A percentile compares a stretch with the other conserved stretches of the same genome.
Conservation (phyloP, 768 basidiomycete species). For the Suillus brevipes region DNA sequence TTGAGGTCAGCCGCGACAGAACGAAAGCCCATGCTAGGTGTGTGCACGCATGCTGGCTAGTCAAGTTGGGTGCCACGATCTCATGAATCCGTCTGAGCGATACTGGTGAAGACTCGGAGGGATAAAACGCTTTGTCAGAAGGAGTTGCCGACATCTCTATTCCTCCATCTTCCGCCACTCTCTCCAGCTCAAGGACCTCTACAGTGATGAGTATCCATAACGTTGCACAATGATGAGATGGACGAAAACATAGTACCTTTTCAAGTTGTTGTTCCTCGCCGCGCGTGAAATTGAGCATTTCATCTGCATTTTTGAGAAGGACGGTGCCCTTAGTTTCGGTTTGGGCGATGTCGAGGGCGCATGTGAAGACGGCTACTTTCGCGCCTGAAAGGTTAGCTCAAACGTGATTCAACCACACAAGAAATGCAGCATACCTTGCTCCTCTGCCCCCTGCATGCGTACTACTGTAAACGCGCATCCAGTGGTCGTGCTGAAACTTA, state of each 20-base stretch:
- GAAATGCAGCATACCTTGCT: constrained; percentile 37
- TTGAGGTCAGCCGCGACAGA: constrained; percentile 58
- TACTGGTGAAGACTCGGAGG: constrained; percentile 58
- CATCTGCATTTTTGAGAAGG: constrained; percentile 89
- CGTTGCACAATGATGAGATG: constrained; percentile 45
- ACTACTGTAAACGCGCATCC: no score
- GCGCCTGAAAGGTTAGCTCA: constrained; percentile 52
- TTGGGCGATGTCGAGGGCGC: constrained; percentile 88
- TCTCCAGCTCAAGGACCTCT: constrained; percentile 81
- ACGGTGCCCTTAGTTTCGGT: constrained; percentile 99
- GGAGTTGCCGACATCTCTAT: constrained; percentile 57
- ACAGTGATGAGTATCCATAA: constrained; percentile 74
- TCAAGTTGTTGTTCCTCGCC: constrained; percentile 98
- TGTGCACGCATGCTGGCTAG: constrained; percentile 66
- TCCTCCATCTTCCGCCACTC: constrained; percentile 50
- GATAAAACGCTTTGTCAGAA: constrained; percentile 51
- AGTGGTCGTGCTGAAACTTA: no score
- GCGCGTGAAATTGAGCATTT: constrained; percentile 94
- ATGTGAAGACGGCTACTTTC: constrained; percentile 96
- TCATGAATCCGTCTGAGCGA: constrained; percentile 69
- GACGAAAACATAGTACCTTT: constrained; percentile 54
- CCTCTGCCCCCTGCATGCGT: constrained; percentile 55
- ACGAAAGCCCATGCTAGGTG: constrained; percentile 87
- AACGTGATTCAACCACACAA: background rate
- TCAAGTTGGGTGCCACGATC: constrained; percentile 56